These are phyloP conservation scores for Paecilomyces variotii DNA, from an alignment of 2,329 filamentous ascomycete species.

Conservation along the genomic window DNA sequence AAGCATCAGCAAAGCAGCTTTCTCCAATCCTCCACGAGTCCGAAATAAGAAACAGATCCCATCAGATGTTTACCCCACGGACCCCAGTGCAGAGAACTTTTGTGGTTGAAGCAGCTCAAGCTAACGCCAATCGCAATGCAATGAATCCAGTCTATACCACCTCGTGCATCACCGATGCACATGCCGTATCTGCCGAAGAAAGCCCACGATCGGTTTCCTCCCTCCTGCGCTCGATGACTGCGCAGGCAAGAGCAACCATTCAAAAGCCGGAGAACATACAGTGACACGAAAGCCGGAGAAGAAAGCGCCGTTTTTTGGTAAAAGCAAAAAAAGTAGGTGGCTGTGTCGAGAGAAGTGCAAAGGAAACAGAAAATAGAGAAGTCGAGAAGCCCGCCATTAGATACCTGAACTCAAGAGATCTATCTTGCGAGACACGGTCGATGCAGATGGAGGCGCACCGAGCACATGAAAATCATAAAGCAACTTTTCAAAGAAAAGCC, in stretches of 20 bases:
- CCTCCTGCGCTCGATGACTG: slow-evolving; percentile 7
- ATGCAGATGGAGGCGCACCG: slow-evolving; percentile 33
- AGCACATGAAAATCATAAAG: slow-evolving; percentile 31
- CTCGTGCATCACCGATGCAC: slow-evolving; percentile 12
- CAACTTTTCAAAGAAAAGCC: slow-evolving; percentile 31
- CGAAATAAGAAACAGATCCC: slow-evolving; percentile 22
- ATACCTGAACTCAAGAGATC: slow-evolving; percentile 34
- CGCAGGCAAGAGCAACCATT: slow-evolving; percentile 5
- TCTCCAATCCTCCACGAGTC: slow-evolving; percentile 26
- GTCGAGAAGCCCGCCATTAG: slow-evolving; percentile 24
- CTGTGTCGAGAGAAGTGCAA: not conserved
- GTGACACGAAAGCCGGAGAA: slow-evolving; percentile 16
- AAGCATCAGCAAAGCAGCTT: slow-evolving; percentile 27
- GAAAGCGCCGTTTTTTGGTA: slow-evolving; percentile 14
- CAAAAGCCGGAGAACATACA: slow-evolving; percentile 7
- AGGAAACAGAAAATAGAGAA: slow-evolving; percentile 6
- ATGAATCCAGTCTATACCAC: slow-evolving; percentile 26
- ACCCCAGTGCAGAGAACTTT: slow-evolving; percentile 24
- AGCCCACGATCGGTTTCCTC: slow-evolving; percentile 9
- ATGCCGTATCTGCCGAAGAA: slow-evolving; percentile 16
- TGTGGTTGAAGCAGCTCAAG: slow-evolving; percentile 28
- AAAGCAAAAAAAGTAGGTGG: slow-evolving; percentile 6
- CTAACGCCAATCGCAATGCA: slow-evolving; percentile 38
- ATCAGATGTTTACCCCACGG: slow-evolving; percentile 21
- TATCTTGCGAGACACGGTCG: slow-evolving; percentile 32